Evolutionary conservation across 2,329 filamentous ascomycete species (phyloP).

Genomic region (Penicillium brevicompactum): DNA sequence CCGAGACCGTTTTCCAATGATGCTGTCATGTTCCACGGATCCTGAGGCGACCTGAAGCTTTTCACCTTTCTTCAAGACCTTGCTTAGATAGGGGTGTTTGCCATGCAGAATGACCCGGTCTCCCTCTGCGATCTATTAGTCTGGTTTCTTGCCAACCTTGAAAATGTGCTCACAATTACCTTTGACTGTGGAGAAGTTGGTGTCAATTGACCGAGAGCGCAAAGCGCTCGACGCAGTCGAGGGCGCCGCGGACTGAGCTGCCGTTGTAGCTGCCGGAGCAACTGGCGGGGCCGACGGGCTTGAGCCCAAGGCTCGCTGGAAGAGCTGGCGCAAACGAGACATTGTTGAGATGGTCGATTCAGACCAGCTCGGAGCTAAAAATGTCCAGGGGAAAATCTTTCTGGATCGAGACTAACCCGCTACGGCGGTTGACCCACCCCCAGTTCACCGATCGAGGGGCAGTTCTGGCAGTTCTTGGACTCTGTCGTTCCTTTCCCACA

Average conservation of each 20-base stretch:
- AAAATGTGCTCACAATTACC: conserved; percentile 24
- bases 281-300: neutral
- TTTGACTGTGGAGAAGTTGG: conserved; percentile 42
- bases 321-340: conserved; percentile 37
- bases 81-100: conserved; percentile 44
- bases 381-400: conserved; percentile 15
- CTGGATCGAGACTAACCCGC: conserved; percentile 10
- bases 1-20: conserved; percentile 65
- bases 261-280: too few relatives aligned
- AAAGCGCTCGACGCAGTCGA: conserved; percentile 15
- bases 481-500: neutral
- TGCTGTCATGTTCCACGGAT: conserved; percentile 50
- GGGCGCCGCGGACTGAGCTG: neutral
- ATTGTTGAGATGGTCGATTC: conserved; percentile 18
- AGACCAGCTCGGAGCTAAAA: conserved; percentile 6
- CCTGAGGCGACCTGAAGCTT: conserved; percentile 40
- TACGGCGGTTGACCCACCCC: conserved; percentile 15
- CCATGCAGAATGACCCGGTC: conserved; percentile 45
- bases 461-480: conserved; percentile 9
- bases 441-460: conserved; percentile 12
- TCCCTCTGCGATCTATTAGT: conserved; percentile 39
- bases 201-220: conserved; percentile 35
- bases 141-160: neutral
- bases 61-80: conserved; percentile 42
- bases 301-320: conserved; percentile 34